Conservation (phyloP, 345 rosid species). For the Camelina neglecta region DNA sequence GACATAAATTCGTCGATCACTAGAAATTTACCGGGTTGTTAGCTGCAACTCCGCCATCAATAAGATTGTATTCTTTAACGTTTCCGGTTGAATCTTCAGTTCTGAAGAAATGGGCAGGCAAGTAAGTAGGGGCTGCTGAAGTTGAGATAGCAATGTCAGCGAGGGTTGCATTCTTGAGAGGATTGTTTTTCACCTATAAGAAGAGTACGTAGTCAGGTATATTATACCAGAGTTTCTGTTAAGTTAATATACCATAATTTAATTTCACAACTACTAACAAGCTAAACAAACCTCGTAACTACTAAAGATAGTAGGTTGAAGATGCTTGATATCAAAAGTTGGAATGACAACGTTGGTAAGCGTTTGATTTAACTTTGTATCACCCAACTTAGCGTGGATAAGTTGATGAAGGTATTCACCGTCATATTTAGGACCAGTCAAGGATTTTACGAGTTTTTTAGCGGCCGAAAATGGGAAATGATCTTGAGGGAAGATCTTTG, state of each 20-base stretch:
- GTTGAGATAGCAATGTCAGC: constrained; percentile 43
- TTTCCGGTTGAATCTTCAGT: constrained; percentile 45
- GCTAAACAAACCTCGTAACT: constrained; percentile 53
- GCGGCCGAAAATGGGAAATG: constrained; percentile 43
- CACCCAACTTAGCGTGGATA: constrained; percentile 55
- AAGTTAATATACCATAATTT: not conserved
- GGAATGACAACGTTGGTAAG: constrained; percentile 78
- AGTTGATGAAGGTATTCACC: constrained; percentile 58
- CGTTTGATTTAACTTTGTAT: constrained; percentile 55
- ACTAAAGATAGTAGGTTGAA: constrained; percentile 73
- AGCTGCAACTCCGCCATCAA: constrained; percentile 85
- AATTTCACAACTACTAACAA: not conserved
- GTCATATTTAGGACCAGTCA: constrained; percentile 67
- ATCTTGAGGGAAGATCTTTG: constrained; percentile 62
- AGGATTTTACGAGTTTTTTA: constrained; percentile 46
- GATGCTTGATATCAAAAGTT: constrained; percentile 68
- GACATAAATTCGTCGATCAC: not conserved
- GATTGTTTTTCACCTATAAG: constrained; percentile 45
- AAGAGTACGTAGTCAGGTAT: too few relatives aligned
- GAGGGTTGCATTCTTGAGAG: constrained; percentile 39
- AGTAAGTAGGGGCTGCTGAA: constrained; percentile 44
- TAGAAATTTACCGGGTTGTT: constrained; percentile 63
- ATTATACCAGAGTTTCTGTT: not conserved
- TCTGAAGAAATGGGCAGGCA: constrained; percentile 44
- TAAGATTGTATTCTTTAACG: constrained; percentile 57